Conservation (phyloP, 441 rosid species). For the Melastoma candidum region DNA sequence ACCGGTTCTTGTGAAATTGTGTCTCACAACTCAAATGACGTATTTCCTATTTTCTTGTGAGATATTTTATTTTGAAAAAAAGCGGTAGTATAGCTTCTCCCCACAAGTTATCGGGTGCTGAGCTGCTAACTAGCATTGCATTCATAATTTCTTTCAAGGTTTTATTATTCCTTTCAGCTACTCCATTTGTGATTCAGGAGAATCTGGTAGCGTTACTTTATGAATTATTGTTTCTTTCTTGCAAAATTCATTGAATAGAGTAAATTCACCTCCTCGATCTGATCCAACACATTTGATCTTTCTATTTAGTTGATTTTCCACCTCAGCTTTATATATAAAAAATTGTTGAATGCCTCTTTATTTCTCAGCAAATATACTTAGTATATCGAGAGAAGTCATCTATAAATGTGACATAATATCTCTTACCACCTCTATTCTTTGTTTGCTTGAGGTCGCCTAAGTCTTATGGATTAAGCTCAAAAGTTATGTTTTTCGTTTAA, state of each 20-base stretch:
- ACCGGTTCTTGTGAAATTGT: too few relatives aligned
- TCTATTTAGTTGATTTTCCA: neutral
- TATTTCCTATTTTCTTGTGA: too few relatives aligned
- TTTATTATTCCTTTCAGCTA: neutral
- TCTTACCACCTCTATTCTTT: too few relatives aligned
- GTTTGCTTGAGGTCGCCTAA: too few relatives aligned
- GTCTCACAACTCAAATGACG: too few relatives aligned
- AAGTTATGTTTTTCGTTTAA: too few relatives aligned
- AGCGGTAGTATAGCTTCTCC: neutral
- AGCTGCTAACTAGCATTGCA: neutral
- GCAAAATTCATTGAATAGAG: neutral
- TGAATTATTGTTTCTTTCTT: neutral
- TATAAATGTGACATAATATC: too few relatives aligned
- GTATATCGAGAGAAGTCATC: too few relatives aligned
- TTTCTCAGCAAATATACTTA: neutral
- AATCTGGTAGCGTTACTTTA: neutral
- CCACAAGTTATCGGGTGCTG: neutral
- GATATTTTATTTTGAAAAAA: too few relatives aligned
- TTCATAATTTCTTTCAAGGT: rapidly evolving
- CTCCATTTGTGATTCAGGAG: neutral
- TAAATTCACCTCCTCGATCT: neutral
- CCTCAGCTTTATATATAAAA: neutral
- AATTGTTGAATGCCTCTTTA: neutral
- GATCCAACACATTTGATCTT: neutral
- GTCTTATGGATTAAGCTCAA: too few relatives aligned